Base-by-base conservation (phyloP, 108 stramenopile species). In the Cyclotella kingstonii region DNA sequence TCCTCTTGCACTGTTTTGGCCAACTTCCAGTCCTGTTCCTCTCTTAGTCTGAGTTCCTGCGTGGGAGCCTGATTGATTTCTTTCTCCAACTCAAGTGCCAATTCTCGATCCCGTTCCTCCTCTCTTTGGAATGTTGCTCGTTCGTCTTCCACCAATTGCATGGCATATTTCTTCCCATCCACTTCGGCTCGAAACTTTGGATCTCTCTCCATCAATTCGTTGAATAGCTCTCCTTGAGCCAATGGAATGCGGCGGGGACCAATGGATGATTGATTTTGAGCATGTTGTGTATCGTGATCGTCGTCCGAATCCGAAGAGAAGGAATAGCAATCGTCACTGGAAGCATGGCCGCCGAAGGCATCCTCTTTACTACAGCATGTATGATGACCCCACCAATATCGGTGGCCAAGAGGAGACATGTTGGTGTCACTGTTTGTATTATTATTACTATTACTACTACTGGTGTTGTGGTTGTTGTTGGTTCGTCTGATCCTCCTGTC, bases 241-340 rank as follows among this genome's bases (percentile, higher is more conserved):
- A 5, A n/a, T 44, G 5, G 7, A n/a, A 8, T 15, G n/a, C 5
- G 43, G 5, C n/a, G 17, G 5, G 43, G 43, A 18, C 43, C 11
- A n/a, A n/a, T n/a, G n/a, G n/a, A n/a, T n/a, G n/a, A n/a, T n/a
- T n/a, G n/a, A 15, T 19, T 9, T 36, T 18, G 30, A 17, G 35
- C 52, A 4, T 38, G 19, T 17, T 53, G 52, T 18, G 19, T 34
- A n/a, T 56, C 55, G 19, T 25, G 3, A 36, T 51, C 45, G 14
- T 27, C 29, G 19, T 59, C 59, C 11, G 59, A 60, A 8, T 54
- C 62, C n/a, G 49, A 66, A 10, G 66, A 76, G 25, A 55, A 54
- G 9, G 74, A 63, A 43, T 76, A 76, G 25, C 74, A 76, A 0
- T 58, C 66, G 27, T 76, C 66, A 56, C 74, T 76, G 40, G 66